Conservation (phyloP, 78 protist genomes). For the Dictyostelium intermedium region DNA sequence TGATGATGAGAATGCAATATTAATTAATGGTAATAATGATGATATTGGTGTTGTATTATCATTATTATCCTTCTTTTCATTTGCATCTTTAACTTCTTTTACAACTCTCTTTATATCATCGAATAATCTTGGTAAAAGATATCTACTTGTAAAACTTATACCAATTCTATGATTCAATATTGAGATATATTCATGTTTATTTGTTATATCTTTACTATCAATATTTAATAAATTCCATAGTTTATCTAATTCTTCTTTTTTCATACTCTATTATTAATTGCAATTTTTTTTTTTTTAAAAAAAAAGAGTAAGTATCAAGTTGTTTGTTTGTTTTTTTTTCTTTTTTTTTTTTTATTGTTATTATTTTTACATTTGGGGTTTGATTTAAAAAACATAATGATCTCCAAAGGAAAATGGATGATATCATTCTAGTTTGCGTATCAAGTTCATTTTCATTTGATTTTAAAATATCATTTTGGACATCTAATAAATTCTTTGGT, state of each 20-base stretch:
- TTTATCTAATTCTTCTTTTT: neutral
- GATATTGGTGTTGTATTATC: neutral
- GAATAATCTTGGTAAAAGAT: neutral
- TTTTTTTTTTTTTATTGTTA: neutral
- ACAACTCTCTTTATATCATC: neutral
- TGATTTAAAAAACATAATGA: neutral
- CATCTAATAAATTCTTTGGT: neutral
- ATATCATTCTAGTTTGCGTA: neutral
- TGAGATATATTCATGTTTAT: neutral
- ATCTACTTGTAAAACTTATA: conserved; percentile 1
- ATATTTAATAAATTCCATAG: conserved; percentile 1
- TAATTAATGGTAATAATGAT: neutral
- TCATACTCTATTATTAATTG: neutral
- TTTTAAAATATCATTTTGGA: neutral
- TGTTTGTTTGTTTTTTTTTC: too few relatives aligned
- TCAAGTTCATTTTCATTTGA: neutral
- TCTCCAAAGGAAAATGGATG: neutral
- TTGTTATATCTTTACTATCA: neutral
- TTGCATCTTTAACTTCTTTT: neutral
- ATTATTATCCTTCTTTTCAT: neutral
- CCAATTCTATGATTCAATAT: neutral
- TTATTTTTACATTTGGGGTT: neutral
- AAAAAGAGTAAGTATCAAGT: too few relatives aligned
- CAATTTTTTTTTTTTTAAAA: too few relatives aligned
- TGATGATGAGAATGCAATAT: neutral